These are phyloP conservation scores for Lactarius indigo DNA, from an alignment of 768 basidiomycete species.

Conservation along the genomic window DNA sequence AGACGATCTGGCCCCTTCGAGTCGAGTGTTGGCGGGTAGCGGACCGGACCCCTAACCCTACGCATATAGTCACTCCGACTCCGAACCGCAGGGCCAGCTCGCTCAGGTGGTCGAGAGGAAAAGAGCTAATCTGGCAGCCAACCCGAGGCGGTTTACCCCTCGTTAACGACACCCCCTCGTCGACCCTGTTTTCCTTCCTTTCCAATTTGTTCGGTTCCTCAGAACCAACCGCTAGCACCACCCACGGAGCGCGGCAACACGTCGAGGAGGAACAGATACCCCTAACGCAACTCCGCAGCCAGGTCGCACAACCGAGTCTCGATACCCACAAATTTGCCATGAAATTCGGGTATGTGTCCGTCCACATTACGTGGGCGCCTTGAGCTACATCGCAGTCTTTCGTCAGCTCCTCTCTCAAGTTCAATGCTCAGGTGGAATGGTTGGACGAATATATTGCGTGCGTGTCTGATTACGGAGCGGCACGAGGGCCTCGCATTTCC, in stretches of 20 bases:
- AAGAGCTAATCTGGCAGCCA: background rate
- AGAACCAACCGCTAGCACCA: background rate
- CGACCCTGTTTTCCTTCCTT: slow-evolving; percentile 18
- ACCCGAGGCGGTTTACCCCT: background rate
- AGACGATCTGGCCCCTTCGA: too few species aligned
- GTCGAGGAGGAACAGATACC: slow-evolving; percentile 20
- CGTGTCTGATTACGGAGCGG: slow-evolving; percentile 33
- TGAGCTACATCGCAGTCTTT: background rate
- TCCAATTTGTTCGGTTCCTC: slow-evolving; percentile 7
- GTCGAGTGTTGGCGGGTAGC: too few species aligned
- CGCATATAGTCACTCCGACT: too few species aligned
- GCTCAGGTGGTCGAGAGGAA: background rate
- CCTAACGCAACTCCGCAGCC: slow-evolving; percentile 12
- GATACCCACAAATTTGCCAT: slow-evolving; percentile 34
- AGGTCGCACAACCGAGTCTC: background rate
- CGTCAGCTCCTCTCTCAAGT: slow-evolving; percentile 75
- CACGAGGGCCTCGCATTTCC: background rate
- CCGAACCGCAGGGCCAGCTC: too few species aligned
- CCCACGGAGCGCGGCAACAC: background rate
- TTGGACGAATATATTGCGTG: slow-evolving; percentile 90
- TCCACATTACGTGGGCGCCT: background rate
- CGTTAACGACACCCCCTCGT: background rate
- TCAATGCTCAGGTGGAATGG: slow-evolving; percentile 90
- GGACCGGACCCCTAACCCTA: background rate
- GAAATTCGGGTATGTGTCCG: slow-evolving; percentile 55